A percentile compares a stretch with the other conserved stretches of the same genome.
Evolutionary conservation across 163 green algal genomes (phyloP).

Genomic region (Prototheca wickerhamii): DNA sequence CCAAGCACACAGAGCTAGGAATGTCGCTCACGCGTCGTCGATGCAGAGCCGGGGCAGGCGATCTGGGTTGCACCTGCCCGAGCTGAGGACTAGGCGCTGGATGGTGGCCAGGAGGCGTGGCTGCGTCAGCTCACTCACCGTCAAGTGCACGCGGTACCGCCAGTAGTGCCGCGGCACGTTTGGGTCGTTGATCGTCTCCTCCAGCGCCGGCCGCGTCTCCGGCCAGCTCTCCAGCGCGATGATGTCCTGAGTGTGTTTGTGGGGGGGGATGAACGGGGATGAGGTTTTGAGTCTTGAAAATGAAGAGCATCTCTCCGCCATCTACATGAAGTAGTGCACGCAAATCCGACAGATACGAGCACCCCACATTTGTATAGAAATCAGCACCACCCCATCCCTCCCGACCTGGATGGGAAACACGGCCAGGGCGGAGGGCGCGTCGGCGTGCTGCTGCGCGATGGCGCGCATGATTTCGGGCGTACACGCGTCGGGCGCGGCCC

Average conservation of each 20-base stretch:
- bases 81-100: background rate
- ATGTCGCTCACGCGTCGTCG: background rate
- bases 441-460: slow-evolving; percentile 81
- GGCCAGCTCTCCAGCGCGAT: slow-evolving; percentile 49
- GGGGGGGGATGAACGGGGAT: background rate
- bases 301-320: background rate
- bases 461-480: slow-evolving; percentile 59
- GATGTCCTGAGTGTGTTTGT: slow-evolving; percentile 58
- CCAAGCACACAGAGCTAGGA: too few species aligned
- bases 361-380: background rate
- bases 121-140: slow-evolving; percentile 3
- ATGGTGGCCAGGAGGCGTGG: background rate
- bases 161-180: slow-evolving; percentile 91
- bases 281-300: background rate
- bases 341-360: background rate
- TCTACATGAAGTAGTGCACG: background rate
- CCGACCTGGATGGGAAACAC: slow-evolving; percentile 82
- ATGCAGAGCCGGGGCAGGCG: background rate
- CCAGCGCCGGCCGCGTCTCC: slow-evolving; percentile 37
- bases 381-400: background rate
- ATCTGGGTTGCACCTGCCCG: background rate
- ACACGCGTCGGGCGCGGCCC: slow-evolving; percentile 41
- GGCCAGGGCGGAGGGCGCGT: slow-evolving; percentile 58
- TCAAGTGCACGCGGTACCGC: slow-evolving; percentile 24
- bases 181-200: slow-evolving; percentile 95